Percentiles rank a stretch among this genome's conserved stretches.
Evolutionary conservation across 805 yeast genomes (phyloP).

Genomic region (Suhomyces faveliae): DNA sequence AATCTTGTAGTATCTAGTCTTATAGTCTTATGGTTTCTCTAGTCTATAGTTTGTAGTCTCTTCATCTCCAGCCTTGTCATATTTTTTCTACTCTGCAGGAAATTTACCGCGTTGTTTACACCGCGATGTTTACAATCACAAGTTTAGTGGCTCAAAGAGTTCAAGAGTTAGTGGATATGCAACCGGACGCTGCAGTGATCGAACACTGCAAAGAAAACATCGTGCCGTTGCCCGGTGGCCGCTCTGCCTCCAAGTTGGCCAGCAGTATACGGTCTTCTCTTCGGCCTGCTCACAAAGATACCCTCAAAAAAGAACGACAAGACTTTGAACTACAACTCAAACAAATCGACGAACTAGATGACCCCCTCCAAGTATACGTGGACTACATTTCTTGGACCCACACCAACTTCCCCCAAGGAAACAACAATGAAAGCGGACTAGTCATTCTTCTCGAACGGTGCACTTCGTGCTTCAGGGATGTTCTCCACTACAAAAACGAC

Average conservation of each 20-base stretch:
- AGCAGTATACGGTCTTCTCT: conserved; percentile 33
- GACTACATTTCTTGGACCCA: conserved; percentile 76
- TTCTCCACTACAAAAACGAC: conserved; percentile 71
- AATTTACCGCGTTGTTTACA: not conserved
- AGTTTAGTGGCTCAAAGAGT: no score
- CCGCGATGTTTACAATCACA: conserved; percentile 2
- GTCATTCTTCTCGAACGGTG: conserved; percentile 66
- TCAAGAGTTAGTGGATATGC: not conserved
- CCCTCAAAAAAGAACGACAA: conserved; percentile 35
- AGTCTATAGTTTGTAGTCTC: no score
- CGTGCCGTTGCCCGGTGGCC: conserved; percentile 61
- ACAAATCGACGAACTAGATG: conserved; percentile 65
- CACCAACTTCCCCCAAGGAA: conserved; percentile 60
- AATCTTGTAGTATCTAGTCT: no score
- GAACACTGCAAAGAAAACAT: conserved; percentile 73
- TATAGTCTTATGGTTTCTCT: no score
- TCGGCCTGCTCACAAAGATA: conserved; percentile 25
- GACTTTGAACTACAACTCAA: conserved; percentile 50
- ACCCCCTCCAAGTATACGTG: conserved; percentile 76
- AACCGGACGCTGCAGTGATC: conserved; percentile 12
- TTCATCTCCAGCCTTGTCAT: not conserved
- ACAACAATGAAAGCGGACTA: conserved; percentile 62
- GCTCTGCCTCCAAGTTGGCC: conserved; percentile 61
- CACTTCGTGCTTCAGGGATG: conserved; percentile 65
- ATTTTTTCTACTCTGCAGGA: not conserved